Evolutionary conservation across 2,329 filamentous ascomycete genomes (phyloP).

Genomic region (Botrytis hyacinthi): DNA sequence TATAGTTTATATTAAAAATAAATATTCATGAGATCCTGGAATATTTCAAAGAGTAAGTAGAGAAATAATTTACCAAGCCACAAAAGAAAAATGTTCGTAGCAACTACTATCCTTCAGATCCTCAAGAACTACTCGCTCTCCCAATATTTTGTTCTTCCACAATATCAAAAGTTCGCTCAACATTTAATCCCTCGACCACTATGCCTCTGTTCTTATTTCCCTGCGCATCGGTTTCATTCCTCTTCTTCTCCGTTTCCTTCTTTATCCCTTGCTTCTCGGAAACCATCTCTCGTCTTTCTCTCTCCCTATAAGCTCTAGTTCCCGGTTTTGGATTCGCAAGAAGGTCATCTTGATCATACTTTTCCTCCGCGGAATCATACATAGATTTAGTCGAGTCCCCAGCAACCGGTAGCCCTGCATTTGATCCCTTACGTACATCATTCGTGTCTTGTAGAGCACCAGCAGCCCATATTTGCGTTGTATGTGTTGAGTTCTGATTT

Average conservation of each 20-base stretch:
- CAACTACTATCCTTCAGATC: not conserved
- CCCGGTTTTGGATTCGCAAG: slow-evolving; percentile 21
- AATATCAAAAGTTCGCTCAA: not conserved
- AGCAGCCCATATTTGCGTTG: not conserved
- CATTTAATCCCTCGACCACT: not conserved
- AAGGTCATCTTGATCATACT: not conserved
- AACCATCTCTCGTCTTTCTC: slow-evolving; percentile 23
- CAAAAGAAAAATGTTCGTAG: not conserved
- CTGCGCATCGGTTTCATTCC: not conserved
- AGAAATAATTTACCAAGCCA: not conserved
- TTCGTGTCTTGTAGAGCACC: not conserved
- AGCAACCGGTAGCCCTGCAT: not conserved
- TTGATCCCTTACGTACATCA: not conserved
- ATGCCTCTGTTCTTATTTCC: too few relatives aligned
- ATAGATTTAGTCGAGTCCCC: accelerated
- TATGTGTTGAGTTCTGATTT: not conserved
- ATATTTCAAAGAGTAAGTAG: not conserved
- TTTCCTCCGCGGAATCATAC: not conserved
- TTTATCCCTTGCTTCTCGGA: not conserved
- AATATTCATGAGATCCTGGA: too few relatives aligned
- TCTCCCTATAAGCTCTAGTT: slow-evolving; percentile 31
- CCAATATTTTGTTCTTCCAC: not conserved
- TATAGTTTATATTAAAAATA: too few relatives aligned
- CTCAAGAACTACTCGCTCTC: not conserved
- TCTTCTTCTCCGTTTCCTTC: not conserved